phyloP scores from a whole-genome alignment of 768 basidiomycete species.

The Tephrocybe sp. region DNA sequence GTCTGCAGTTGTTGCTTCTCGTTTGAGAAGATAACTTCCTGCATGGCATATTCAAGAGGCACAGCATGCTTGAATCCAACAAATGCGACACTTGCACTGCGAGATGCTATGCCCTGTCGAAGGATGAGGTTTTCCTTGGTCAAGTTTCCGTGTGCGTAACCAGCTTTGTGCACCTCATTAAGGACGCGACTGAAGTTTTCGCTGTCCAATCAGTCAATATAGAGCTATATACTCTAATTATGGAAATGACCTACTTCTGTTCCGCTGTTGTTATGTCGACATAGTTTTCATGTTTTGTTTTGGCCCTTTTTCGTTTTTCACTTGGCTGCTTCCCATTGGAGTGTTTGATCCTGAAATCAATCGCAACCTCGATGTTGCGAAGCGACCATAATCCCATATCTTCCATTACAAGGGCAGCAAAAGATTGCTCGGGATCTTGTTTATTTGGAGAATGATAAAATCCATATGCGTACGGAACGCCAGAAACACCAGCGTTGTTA shows the following conservation, averaged over 20 bases:
- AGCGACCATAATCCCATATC: slow-evolving; percentile 2
- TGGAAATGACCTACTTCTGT: not conserved
- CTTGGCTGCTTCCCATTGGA: too few species aligned
- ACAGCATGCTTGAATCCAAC: not conserved
- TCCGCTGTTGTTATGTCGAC: not conserved
- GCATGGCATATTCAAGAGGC: not conserved
- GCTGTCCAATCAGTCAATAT: not conserved
- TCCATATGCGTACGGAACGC: not conserved
- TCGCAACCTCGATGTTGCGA: not conserved
- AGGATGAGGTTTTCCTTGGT: not conserved
- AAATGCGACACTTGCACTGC: not conserved
- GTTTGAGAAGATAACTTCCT: not conserved
- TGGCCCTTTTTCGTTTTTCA: not conserved
- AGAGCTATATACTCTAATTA: too few species aligned
- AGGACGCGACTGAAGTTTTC: not conserved
- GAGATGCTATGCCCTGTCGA: not conserved
- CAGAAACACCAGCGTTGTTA: not conserved
- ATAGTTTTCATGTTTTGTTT: not conserved
- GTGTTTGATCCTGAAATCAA: not conserved
- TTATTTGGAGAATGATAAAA: not conserved
- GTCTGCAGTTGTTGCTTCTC: not conserved
- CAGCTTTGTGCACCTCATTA: not conserved
- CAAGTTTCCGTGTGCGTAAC: not conserved
- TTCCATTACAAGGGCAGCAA: slow-evolving; percentile 1
- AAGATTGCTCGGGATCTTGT: not conserved